Conservation (phyloP, 2,329 filamentous ascomycete genomes). For the Penicillium digitatum region DNA sequence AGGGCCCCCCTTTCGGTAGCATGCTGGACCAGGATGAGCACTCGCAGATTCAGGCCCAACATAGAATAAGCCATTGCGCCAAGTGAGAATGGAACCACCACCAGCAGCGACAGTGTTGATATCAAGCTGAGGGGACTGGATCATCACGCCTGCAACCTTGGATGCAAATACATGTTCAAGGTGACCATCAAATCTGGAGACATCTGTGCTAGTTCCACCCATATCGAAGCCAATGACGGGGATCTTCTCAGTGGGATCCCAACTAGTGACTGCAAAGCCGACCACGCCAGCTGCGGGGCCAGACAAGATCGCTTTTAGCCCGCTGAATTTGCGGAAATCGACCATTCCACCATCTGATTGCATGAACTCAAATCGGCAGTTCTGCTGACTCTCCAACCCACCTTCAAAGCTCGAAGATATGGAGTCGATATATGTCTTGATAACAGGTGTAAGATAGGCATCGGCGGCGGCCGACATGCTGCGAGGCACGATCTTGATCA, state of each 20-base stretch:
- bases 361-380: constrained; percentile 90
- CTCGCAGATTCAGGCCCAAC: constrained; percentile 89
- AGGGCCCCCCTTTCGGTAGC: constrained; percentile 87
- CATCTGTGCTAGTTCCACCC: constrained; percentile 86
- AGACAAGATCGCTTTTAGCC: constrained; percentile 80
- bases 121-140: constrained; percentile 86
- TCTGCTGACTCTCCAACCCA: constrained; percentile 70
- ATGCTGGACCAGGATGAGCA: constrained; percentile 85
- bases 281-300: constrained; percentile 93
- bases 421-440: constrained; percentile 65
- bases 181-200: constrained; percentile 79
- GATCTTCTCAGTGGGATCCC: constrained; percentile 73
- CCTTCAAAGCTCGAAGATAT: constrained; percentile 64
- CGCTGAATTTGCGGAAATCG: constrained; percentile 64
- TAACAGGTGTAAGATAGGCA: constrained; percentile 74
- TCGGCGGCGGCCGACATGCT: constrained; percentile 75
- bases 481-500: constrained; percentile 78
- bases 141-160: constrained; percentile 88
- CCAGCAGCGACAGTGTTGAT: constrained; percentile 95
- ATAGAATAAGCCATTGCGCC: constrained; percentile 83
- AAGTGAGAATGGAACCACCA: constrained; percentile 67
- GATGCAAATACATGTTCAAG: constrained; percentile 95
- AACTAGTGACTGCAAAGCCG: constrained; percentile 86
- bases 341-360: constrained; percentile 76
- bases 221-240: constrained; percentile 95